Percentiles rank a stretch among this genome's conserved stretches.
These are phyloP conservation scores for Glycine tomentella DNA, from an alignment of 306 rosid genomes.

Conservation along the genomic window DNA sequence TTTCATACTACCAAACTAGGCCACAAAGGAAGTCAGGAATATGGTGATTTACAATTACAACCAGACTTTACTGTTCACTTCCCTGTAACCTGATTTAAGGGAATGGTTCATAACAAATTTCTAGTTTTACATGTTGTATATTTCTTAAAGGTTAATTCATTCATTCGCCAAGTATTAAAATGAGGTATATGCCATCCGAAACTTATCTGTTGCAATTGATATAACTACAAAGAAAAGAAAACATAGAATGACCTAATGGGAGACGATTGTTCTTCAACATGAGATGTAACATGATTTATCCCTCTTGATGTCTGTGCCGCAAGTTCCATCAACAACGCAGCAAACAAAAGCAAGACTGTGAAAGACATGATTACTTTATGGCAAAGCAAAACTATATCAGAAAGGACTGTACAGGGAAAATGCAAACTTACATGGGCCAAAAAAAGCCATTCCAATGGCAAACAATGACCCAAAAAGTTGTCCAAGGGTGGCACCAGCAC, in stretches of 20 bases:
- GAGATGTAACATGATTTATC: slow-evolving; percentile 61
- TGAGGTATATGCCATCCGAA: slow-evolving; percentile 19
- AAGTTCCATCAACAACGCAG: slow-evolving; percentile 94
- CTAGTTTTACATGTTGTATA: slow-evolving; percentile 23
- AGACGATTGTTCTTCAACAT: slow-evolving; percentile 61
- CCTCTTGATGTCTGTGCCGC: slow-evolving; percentile 92
- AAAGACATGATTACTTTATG: slow-evolving; percentile 28
- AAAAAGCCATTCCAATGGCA: slow-evolving; percentile 93
- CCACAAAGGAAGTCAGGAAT: background rate
- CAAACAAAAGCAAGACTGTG: slow-evolving; percentile 78
- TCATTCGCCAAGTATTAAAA: background rate
- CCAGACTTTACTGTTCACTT: background rate
- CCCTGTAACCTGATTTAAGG: slow-evolving; percentile 12
- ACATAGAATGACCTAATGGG: slow-evolving; percentile 71
- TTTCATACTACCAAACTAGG: background rate
- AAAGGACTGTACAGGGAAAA: background rate
- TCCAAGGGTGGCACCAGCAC: slow-evolving; percentile 99
- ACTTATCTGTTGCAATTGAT: background rate
- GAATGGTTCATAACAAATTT: background rate
- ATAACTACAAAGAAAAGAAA: slow-evolving; percentile 27
- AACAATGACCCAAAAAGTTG: slow-evolving; percentile 92
- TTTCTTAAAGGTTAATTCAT: slow-evolving; percentile 5
- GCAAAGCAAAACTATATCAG: slow-evolving; percentile 29
- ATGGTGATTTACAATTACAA: background rate
- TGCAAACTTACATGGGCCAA: slow-evolving; percentile 85